A percentile compares a stretch with the other conserved stretches of the same genome.
Conservation (phyloP, 176 grass and related monocot species). For the Triticum turgidum region DNA sequence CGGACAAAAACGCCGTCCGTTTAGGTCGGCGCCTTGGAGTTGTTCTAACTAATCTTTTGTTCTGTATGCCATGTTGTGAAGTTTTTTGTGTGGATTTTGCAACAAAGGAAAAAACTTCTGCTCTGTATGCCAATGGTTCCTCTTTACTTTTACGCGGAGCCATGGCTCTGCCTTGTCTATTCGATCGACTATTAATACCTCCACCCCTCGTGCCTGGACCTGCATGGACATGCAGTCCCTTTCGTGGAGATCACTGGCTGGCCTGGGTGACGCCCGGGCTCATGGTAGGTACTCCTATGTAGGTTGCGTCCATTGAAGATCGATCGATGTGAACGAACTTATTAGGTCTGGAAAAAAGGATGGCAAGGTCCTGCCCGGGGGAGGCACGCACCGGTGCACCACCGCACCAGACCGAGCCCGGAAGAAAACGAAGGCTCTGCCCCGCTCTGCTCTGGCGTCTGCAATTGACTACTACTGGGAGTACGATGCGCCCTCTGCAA, state of each 20-base stretch:
- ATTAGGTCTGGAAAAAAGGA: not conserved
- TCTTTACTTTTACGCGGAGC: not conserved
- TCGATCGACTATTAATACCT: not conserved
- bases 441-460: not conserved
- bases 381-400: constrained; percentile 32
- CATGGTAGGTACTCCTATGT: not conserved
- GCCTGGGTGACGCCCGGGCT: not conserved
- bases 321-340: constrained; percentile 29
- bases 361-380: constrained; percentile 13
- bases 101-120: too few relatives aligned
- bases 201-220: constrained; percentile 8
- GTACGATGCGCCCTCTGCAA: not conserved
- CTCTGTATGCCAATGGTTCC: not conserved
- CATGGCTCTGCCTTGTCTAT: not conserved
- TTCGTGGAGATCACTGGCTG: constrained; percentile 27
- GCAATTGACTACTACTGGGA: not conserved
- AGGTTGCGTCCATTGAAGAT: constrained; percentile 6
- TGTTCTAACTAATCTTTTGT: too few relatives aligned
- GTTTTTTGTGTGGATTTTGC: too few relatives aligned
- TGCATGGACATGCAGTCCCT: not conserved
- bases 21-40: too few relatives aligned
- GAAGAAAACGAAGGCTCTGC: not conserved
- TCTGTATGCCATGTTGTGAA: too few relatives aligned
- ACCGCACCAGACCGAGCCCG: constrained; percentile 4
- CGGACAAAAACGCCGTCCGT: too few relatives aligned